Conservation (phyloP, 2,329 filamentous ascomycete genomes). For the Fusarium pilosicola region DNA sequence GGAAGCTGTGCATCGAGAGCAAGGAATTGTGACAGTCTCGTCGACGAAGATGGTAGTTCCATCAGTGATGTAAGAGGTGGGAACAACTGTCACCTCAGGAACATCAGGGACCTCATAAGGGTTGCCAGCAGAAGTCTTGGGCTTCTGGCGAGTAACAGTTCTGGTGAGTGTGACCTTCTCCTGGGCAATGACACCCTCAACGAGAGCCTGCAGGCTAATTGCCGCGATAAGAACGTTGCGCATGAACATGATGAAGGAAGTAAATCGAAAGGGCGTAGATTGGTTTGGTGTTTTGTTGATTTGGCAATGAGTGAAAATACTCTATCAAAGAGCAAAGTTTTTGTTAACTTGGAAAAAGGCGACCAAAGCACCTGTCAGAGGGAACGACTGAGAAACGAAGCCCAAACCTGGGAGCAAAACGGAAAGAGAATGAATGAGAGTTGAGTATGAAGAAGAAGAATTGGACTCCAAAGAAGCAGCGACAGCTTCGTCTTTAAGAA, state of each 20-base stretch:
- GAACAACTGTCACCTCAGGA: constrained; percentile 26
- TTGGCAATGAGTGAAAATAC: constrained; percentile 37
- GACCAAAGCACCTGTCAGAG: constrained; percentile 42
- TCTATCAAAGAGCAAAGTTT: constrained; percentile 44
- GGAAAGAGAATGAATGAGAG: constrained; percentile 34
- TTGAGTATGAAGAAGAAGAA: constrained; percentile 30
- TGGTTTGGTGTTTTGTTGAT: constrained; percentile 35
- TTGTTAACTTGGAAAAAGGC: constrained; percentile 38
- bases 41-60: constrained; percentile 35
- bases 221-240: constrained; percentile 38
- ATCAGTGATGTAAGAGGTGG: constrained; percentile 31
- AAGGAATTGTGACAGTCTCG: constrained; percentile 36
- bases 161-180: constrained; percentile 31
- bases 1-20: constrained; percentile 28
- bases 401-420: constrained; percentile 40
- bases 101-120: constrained; percentile 20
- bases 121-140: constrained; percentile 8
- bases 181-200: constrained; percentile 34
- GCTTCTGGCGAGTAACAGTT: constrained; percentile 26
- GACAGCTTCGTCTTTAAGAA: constrained; percentile 34
- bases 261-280: constrained; percentile 4
- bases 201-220: constrained; percentile 38
- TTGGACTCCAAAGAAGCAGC: constrained; percentile 13
- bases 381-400: constrained; percentile 42
- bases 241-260: constrained; percentile 38